These are phyloP conservation scores for Lonicera japonica DNA, from an alignment of 129 eudicot genomes.

Conservation along the genomic window DNA sequence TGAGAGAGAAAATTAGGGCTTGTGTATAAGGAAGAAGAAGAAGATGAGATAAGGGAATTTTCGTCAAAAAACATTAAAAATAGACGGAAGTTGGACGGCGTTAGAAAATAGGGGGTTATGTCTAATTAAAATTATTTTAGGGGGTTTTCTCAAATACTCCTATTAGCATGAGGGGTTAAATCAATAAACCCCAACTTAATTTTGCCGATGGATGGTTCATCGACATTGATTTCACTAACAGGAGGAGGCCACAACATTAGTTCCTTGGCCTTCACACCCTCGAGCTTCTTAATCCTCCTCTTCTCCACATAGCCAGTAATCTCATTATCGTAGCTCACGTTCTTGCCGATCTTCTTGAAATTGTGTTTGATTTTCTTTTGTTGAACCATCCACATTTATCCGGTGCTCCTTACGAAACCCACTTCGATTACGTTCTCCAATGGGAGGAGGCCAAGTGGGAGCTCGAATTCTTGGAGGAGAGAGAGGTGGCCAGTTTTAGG, in stretches of 20 bases:
- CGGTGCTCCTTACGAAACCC: constrained; percentile 56
- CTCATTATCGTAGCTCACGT: constrained; percentile 48
- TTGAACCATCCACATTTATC: constrained; percentile 64
- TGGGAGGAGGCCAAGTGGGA: constrained; percentile 61
- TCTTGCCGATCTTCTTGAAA: constrained; percentile 49
- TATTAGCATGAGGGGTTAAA: no score
- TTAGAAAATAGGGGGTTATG: no score
- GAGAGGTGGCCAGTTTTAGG: constrained; percentile 41
- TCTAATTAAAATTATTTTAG: no score
- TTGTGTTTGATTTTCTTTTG: constrained; percentile 47
- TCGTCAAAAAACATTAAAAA: no score
- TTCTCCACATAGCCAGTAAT: constrained; percentile 52
- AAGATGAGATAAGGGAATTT: no score
- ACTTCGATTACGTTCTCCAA: constrained; percentile 52
- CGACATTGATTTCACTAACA: constrained; percentile 51
- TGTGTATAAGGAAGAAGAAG: no score
- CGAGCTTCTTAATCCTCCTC: constrained; percentile 61
- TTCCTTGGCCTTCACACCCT: constrained; percentile 70
- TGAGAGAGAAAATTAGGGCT: no score
- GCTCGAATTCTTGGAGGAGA: constrained; percentile 44
- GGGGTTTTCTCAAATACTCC: no score
- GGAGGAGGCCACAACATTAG: constrained; percentile 81
- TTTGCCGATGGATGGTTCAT: constrained; percentile 60
- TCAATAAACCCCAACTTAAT: no score
- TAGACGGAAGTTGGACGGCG: no score